Evolutionary conservation across 2,329 filamentous ascomycete species (phyloP).

Genomic region (Pseudopyricularia cyperi): DNA sequence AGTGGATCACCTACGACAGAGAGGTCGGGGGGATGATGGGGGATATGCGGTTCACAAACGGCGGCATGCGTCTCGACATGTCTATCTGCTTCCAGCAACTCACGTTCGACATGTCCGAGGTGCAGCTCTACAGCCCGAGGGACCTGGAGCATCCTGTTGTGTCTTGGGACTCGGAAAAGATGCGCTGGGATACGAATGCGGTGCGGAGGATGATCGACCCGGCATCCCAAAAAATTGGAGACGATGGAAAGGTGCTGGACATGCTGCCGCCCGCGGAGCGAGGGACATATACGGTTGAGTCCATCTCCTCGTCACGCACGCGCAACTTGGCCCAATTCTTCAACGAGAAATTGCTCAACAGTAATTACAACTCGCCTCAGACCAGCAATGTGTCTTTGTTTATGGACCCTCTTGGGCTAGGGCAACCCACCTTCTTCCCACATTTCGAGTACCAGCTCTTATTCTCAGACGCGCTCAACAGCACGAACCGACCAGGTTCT

Average conservation of each 20-base stretch:
- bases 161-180: slow-evolving; percentile 5
- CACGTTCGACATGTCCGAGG: slow-evolving; percentile 7
- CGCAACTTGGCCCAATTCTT: slow-evolving; percentile 7
- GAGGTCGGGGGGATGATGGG: not conserved
- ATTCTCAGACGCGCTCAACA: slow-evolving; percentile 8
- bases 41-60: slow-evolving; percentile 1
- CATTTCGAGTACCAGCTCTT: slow-evolving; percentile 9
- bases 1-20: slow-evolving; percentile 3
- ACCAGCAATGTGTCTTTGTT: slow-evolving; percentile 37
- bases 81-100: slow-evolving; percentile 9
- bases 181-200: slow-evolving; percentile 5
- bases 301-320: not conserved
- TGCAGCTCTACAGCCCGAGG: slow-evolving; percentile 7
- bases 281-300: slow-evolving; percentile 8
- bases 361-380: slow-evolving; percentile 45
- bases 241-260: not conserved
- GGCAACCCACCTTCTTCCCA: slow-evolving; percentile 7
- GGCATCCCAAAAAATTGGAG: not conserved
- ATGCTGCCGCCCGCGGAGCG: slow-evolving; percentile 2
- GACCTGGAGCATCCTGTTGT: slow-evolving; percentile 8
- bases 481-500: slow-evolving; percentile 7
- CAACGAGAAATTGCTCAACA: slow-evolving; percentile 8
- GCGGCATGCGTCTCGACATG: slow-evolving; percentile 6
- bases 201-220: slow-evolving; percentile 9
- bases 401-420: slow-evolving; percentile 17